These are phyloP conservation scores for Polyporus tsugae DNA, from an alignment of 1,284 basidiomycete genomes.

Conservation along the genomic window DNA sequence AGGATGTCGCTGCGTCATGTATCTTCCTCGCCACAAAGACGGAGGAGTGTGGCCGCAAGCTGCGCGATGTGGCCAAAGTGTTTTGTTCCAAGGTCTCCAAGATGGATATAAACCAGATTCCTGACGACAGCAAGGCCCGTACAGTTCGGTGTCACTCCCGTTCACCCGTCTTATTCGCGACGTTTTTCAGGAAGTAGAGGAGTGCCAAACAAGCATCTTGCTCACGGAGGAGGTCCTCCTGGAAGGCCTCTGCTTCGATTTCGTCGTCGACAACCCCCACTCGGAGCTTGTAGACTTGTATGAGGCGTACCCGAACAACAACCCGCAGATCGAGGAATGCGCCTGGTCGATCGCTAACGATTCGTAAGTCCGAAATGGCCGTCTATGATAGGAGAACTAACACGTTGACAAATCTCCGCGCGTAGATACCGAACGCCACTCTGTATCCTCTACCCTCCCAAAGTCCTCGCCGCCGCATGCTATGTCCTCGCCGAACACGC, in stretches of 20 bases:
- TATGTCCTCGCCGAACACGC: conserved; percentile 77
- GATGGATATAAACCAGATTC: conserved; percentile 61
- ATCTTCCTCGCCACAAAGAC: conserved; percentile 94
- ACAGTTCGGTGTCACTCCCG: neutral
- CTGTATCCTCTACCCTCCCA: conserved; percentile 72
- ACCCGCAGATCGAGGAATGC: conserved; percentile 65
- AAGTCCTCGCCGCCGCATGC: conserved; percentile 76
- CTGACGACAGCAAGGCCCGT: conserved; percentile 65
- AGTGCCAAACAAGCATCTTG: conserved; percentile 78
- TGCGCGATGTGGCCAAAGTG: conserved; percentile 84
- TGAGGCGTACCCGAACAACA: conserved; percentile 58
- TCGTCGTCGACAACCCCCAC: conserved; percentile 86
- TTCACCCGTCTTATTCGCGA: neutral
- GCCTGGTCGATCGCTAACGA: conserved; percentile 87
- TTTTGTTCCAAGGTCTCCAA: conserved; percentile 75
- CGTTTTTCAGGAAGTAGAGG: conserved; percentile 69
- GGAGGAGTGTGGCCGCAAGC: conserved; percentile 87
- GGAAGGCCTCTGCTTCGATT: conserved; percentile 92
- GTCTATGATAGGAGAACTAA: neutral
- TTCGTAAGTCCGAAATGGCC: conserved; percentile 63
- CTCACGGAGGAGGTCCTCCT: conserved; percentile 85
- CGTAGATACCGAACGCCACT: conserved; percentile 78
- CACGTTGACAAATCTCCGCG: neutral
- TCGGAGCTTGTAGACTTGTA: conserved; percentile 75
- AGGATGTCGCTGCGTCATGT: conserved; percentile 91